Evolutionary conservation across 495 filamentous ascomycete genomes (phyloP).

Genomic region (Hyaloscypha hepaticicola): DNA sequence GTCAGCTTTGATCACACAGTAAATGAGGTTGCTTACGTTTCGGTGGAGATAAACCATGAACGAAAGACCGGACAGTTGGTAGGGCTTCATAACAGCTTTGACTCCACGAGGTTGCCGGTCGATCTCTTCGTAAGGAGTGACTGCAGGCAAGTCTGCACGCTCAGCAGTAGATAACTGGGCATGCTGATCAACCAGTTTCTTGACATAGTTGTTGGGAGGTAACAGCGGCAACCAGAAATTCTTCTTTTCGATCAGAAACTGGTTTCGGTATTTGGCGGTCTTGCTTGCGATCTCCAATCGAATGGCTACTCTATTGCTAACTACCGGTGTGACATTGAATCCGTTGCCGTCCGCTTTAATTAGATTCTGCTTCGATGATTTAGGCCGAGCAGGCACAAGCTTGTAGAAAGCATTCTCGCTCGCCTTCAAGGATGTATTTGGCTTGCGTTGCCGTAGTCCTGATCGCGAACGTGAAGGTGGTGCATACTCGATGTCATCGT

Average conservation of each 20-base stretch:
- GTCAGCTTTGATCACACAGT: constrained; percentile 5
- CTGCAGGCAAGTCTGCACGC: constrained; percentile 22
- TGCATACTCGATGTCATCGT: constrained; percentile 10
- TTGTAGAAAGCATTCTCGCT: constrained; percentile 19
- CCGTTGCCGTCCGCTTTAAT: constrained; percentile 14
- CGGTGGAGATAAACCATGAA: constrained; percentile 58
- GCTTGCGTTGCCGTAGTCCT: constrained; percentile 16
- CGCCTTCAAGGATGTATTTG: constrained; percentile 27
- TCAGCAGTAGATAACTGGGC: constrained; percentile 20
- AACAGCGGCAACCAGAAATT: constrained; percentile 53
- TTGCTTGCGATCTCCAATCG: constrained; percentile 46
- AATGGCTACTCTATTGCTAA: constrained; percentile 40
- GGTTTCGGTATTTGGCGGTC: constrained; percentile 46
- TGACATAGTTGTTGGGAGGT: constrained; percentile 52
- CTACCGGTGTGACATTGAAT: constrained; percentile 19
- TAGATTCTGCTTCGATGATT: constrained; percentile 16
- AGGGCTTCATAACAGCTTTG: constrained; percentile 56
- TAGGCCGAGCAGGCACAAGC: constrained; percentile 5
- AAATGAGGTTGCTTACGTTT: constrained; percentile 36
- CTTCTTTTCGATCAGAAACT: constrained; percentile 52
- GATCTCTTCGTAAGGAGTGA: constrained; percentile 46
- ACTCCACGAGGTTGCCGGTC: constrained; percentile 50
- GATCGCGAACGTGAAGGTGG: background rate
- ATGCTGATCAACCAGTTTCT: constrained; percentile 41
- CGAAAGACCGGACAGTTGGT: constrained; percentile 61